phyloP scores from a whole-genome alignment of 2,329 filamentous ascomycete genomes.

The Neofusicoccum sp. region DNA sequence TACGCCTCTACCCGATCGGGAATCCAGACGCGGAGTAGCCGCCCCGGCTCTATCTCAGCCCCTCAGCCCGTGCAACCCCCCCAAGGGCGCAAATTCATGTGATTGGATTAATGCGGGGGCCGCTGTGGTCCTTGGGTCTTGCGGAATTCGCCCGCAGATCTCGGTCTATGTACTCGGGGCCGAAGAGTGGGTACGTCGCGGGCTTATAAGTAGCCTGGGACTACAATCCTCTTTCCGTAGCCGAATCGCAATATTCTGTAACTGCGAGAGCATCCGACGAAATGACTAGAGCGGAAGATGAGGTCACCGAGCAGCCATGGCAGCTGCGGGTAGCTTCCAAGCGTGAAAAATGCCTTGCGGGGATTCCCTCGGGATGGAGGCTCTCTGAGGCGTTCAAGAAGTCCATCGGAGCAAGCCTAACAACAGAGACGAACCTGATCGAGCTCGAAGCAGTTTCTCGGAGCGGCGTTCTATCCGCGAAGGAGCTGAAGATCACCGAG shows the following conservation, averaged over 20 bases:
- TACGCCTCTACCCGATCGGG: neutral
- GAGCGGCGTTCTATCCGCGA: conserved; percentile 31
- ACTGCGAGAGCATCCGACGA: no score
- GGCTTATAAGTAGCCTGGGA: neutral
- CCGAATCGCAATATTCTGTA: no score
- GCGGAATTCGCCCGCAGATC: neutral
- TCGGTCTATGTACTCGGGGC: neutral
- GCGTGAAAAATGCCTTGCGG: neutral
- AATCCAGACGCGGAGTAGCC: neutral
- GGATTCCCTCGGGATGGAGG: conserved; percentile 30
- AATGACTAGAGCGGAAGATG: neutral
- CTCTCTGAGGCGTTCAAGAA: conserved; percentile 22
- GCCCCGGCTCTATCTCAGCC: neutral
- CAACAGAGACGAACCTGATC: neutral
- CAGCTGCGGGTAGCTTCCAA: neutral
- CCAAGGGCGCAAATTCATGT: neutral
- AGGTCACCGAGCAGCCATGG: neutral
- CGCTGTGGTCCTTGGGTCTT: neutral
- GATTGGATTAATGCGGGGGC: neutral
- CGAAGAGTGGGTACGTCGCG: neutral
- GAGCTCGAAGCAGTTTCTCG: neutral
- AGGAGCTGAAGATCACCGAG: conserved; percentile 36
- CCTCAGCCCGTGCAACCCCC: neutral
- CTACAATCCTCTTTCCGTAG: no score
- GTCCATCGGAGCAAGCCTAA: neutral